Evolutionary conservation across 169 alveolate species (phyloP).

Genomic region (Eimeria praecox): DNA sequence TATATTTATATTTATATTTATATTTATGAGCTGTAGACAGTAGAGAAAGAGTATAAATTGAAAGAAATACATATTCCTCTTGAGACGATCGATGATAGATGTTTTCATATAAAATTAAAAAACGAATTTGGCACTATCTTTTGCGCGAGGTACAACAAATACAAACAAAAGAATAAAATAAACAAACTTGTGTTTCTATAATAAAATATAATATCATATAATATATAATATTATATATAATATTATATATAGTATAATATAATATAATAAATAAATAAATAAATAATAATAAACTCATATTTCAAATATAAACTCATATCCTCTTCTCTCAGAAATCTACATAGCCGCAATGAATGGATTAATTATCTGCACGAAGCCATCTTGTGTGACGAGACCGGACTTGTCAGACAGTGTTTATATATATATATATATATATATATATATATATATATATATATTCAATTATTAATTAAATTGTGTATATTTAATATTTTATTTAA

Average conservation of each 20-base stretch:
- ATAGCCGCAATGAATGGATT: conserved; percentile 60
- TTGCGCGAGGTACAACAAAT: conserved; percentile 78
- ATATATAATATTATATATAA: neutral
- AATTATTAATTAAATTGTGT: neutral
- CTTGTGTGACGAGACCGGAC: conserved; percentile 75
- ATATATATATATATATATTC: neutral
- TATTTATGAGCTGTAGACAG: neutral
- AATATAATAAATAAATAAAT: neutral
- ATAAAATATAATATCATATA: neutral
- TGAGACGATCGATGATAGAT: conserved; percentile 69
- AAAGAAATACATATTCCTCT: conserved; percentile 60
- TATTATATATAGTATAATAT: neutral
- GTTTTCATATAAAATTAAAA: conserved; percentile 32
- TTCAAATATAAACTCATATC: too few relatives aligned
- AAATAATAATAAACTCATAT: neutral
- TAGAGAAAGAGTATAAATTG: conserved; percentile 41
- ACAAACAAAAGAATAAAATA: neutral
- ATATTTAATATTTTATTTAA: too few relatives aligned
- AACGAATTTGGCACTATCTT: conserved; percentile 30
- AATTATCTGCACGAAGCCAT: conserved; percentile 69
- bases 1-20: too few relatives aligned
- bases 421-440: neutral
- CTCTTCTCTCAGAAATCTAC: conserved; percentile 28
- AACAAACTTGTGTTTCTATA: neutral
- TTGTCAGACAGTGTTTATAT: neutral